phyloP scores from a whole-genome alignment of 768 basidiomycete species.

The Rhodosporidiobolus odoratus region DNA sequence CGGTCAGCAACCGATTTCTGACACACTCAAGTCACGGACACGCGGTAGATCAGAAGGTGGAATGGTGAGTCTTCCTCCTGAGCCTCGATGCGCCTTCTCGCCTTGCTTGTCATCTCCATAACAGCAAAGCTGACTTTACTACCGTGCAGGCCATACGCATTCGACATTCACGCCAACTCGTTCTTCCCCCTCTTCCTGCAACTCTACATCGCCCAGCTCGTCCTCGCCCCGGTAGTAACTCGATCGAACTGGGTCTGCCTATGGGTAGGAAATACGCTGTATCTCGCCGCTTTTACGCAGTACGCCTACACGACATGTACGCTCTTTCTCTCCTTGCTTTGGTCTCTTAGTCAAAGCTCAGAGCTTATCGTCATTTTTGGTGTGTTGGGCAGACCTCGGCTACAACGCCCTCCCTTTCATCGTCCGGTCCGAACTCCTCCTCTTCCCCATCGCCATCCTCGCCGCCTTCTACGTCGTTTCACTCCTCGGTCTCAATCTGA shows the following conservation, averaged over 20 bases:
- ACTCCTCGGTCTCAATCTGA: slow-evolving; percentile 83
- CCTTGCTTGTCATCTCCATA: background rate
- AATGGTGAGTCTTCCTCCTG: slow-evolving; percentile 45
- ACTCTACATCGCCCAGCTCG: slow-evolving; percentile 80
- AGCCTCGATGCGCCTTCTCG: slow-evolving; percentile 49
- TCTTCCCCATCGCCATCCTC: slow-evolving; percentile 82
- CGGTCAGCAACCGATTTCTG: slow-evolving; percentile 39
- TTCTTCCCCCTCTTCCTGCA: slow-evolving; percentile 92
- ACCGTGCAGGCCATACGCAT: slow-evolving; percentile 66
- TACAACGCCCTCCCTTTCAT: slow-evolving; percentile 79
- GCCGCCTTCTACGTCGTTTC: slow-evolving; percentile 80
- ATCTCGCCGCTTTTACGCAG: slow-evolving; percentile 77
- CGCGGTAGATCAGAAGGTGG: slow-evolving; percentile 34
- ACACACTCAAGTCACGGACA: slow-evolving; percentile 38
- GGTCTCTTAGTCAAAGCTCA: too few relatives aligned
- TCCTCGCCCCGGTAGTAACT: slow-evolving; percentile 74
- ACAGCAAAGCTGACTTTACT: slow-evolving; percentile 62
- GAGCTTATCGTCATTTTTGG: too few relatives aligned
- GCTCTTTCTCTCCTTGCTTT: background rate
- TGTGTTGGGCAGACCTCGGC: slow-evolving; percentile 18
- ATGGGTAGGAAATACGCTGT: slow-evolving; percentile 84
- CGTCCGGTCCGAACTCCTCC: slow-evolving; percentile 76
- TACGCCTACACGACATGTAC: slow-evolving; percentile 74
- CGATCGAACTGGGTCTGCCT: slow-evolving; percentile 90
- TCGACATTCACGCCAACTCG: slow-evolving; percentile 93